Conservation (phyloP, 78 protist genomes). For the Dictyostelium firmibasis region DNA sequence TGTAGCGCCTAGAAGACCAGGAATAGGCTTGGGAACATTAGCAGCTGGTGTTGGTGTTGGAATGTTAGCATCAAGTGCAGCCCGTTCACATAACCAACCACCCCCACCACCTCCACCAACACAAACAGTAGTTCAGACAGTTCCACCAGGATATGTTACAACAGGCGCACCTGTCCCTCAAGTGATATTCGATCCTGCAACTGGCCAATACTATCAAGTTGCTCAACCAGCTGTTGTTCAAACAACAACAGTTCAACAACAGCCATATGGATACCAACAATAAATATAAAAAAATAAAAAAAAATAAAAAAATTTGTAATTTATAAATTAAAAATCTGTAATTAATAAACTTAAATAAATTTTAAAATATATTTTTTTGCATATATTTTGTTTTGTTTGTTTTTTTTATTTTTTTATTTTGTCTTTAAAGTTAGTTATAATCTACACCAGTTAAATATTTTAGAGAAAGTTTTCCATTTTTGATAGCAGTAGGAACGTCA, state of each 20-base stretch:
- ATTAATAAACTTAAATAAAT: not conserved
- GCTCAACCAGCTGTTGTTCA: not conserved
- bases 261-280: not conserved
- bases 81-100: not conserved
- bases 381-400: not conserved
- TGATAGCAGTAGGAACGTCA: constrained; percentile 46
- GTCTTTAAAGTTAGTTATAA: too few relatives aligned
- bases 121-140: not conserved
- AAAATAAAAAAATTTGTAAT: not conserved
- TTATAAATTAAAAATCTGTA: not conserved
- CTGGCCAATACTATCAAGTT: not conserved
- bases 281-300: not conserved
- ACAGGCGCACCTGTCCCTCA: not conserved
- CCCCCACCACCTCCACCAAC: not conserved
- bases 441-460: constrained; percentile 72
- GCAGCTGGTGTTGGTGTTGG: constrained; percentile 11
- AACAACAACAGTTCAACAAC: not conserved
- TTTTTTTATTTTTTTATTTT: not conserved
- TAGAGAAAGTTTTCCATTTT: constrained; percentile 54
- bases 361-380: not conserved
- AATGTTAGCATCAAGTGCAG: not conserved
- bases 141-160: not conserved
- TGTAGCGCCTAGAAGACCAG: not conserved
- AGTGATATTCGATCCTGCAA: not conserved
- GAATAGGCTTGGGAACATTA: not conserved